Base-by-base conservation (phyloP, 805 yeast species). In the Ogataea minuta region DNA sequence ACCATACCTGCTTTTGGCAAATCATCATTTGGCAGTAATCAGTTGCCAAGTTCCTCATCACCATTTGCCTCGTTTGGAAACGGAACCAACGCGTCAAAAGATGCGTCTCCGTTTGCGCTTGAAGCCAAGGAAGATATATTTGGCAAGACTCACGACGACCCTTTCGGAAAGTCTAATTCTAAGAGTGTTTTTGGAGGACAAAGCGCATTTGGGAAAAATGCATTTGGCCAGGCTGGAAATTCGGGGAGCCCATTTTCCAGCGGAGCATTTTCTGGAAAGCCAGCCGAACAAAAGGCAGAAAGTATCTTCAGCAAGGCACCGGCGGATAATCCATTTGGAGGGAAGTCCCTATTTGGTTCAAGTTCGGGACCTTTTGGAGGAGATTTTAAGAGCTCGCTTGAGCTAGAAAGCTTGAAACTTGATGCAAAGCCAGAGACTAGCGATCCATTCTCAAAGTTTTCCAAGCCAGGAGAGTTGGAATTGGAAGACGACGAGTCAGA, bases 121-220 rank as follows among this genome's bases (percentile, higher is more conserved):
- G 21, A 19, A 19, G 8, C 21, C 8, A 19, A 19, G 21, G 21
- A 19, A 19, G 21, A 19, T 19, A 19, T 19, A 19, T 19, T 19
- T 8, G 8, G 17, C 16, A 15, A 15, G 13, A n/a, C 48, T 15
- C 36, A 19, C 8, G 21, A 19, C 21, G 21, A 19, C 8, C 21
- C 53, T 19, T 46, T 47, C 41, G 56, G 50, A 10, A 37, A 43
- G 23, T 36, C 59, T 5, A 36, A 52, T 6, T 57, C 53, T 44
- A 59, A 60, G 5, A 19, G 21, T 8, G 5, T 34, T 5, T 19
- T 19, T 19, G 21, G 21, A 19, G 21, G 21, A 19, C 21, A 36
- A 34, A 28, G 51, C 27, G 24, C 48, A 2, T 43, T 50, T 29
- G 53, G 50, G 16, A 39, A 39, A 17, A 14, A 28, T 11, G 29